Conservation (phyloP, 257 asterid species). For the Jasminum sambac region DNA sequence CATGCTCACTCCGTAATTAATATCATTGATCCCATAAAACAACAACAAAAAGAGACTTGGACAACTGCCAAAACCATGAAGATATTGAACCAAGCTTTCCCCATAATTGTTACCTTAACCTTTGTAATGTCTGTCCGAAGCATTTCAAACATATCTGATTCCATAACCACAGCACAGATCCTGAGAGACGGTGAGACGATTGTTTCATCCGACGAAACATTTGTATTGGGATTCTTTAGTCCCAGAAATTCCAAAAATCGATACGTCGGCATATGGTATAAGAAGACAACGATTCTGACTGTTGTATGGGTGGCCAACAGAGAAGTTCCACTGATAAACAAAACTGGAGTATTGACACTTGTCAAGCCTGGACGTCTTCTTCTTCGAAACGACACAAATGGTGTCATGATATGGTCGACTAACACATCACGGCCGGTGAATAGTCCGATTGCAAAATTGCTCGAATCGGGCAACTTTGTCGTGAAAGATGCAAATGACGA, state of each 20-base stretch:
- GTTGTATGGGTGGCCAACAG: conserved; percentile 31
- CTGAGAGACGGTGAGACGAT: conserved; percentile 34
- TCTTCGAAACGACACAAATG: conserved; percentile 8
- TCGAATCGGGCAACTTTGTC: conserved; percentile 37
- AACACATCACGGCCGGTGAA: not conserved
- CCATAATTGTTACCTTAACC: not conserved
- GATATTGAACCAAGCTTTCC: no score
- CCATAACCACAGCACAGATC: not conserved
- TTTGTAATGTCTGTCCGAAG: not conserved
- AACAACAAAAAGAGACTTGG: no score
- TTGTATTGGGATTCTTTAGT: conserved; percentile 38
- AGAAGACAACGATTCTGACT: no score
- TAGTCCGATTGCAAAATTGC: conserved; percentile 3
- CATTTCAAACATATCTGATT: conserved; percentile 16
- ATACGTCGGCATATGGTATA: no score
- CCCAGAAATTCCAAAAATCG: conserved; percentile 4
- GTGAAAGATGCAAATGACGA: conserved; percentile 24
- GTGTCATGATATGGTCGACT: conserved; percentile 20
- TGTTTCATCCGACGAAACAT: conserved; percentile 35
- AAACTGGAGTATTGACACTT: conserved; percentile 5
- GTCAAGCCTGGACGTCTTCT: conserved; percentile 3
- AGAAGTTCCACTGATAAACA: conserved; percentile 10
- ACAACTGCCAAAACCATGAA: no score
- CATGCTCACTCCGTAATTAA: no score
- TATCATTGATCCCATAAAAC: no score